Evolutionary conservation across 192 early-diverging fungal species (phyloP).

Genomic region (Coemansia erecta): DNA sequence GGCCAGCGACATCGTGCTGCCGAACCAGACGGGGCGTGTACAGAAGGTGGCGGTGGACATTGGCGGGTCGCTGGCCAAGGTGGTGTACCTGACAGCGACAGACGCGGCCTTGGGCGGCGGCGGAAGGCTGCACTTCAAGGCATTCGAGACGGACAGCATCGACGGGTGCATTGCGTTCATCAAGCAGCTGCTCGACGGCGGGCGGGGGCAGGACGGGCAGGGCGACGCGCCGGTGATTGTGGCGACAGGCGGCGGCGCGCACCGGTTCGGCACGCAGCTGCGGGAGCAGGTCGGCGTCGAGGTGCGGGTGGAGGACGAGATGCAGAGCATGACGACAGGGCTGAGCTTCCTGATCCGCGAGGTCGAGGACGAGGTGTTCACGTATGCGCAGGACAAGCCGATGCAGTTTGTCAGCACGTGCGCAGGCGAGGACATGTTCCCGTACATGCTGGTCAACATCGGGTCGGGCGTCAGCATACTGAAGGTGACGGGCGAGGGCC

Average conservation of each 20-base stretch:
- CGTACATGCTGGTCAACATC: constrained; percentile 96
- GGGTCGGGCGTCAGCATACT: constrained; percentile 95
- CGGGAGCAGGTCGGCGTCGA: constrained; percentile 64
- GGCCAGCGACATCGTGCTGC: constrained; percentile 80
- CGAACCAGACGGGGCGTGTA: constrained; percentile 79
- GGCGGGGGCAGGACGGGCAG: constrained; percentile 10
- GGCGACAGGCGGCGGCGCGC: constrained; percentile 89
- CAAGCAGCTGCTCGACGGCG: constrained; percentile 56
- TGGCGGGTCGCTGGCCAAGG: constrained; percentile 72
- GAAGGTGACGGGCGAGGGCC: constrained; percentile 85
- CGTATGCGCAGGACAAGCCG: constrained; percentile 75
- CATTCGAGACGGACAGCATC: constrained; percentile 91
- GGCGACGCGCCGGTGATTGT: constrained; percentile 55
- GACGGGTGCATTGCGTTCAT: constrained; percentile 88
- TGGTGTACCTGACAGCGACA: constrained; percentile 65
- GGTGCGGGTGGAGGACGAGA: constrained; percentile 88
- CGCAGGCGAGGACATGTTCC: constrained; percentile 63
- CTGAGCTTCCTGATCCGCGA: constrained; percentile 91
- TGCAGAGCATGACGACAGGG: constrained; percentile 82
- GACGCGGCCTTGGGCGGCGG: constrained; percentile 48
- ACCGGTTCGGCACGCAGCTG: constrained; percentile 72
- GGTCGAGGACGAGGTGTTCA: constrained; percentile 92
- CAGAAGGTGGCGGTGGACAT: constrained; percentile 90
- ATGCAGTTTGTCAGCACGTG: constrained; percentile 60
- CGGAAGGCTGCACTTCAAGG: constrained; percentile 88